Percentiles rank a stretch among this genome's conserved stretches.
These are phyloP conservation scores for Cruciata laevipes DNA, from an alignment of 257 asterid species.

Conservation along the genomic window DNA sequence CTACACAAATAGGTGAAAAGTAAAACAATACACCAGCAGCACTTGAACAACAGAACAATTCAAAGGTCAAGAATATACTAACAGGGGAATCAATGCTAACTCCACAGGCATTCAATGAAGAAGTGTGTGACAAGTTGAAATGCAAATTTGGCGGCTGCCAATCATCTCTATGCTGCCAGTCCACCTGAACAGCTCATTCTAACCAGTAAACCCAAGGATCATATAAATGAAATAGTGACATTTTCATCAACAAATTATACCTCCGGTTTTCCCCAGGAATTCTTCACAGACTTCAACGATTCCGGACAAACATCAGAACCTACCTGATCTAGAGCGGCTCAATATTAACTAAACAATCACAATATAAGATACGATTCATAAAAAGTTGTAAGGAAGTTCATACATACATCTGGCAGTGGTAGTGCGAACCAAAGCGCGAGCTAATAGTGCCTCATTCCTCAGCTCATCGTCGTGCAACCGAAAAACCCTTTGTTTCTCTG, in stretches of 20 bases:
- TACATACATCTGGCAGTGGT: constrained; percentile 81
- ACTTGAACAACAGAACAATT: not conserved
- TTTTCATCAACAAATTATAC: constrained; percentile 26
- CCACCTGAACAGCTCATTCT: constrained; percentile 39
- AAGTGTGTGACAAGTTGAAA: constrained; percentile 81
- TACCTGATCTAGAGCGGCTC: constrained; percentile 64
- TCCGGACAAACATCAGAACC: constrained; percentile 51
- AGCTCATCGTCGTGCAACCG: constrained; percentile 44
- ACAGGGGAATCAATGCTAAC: constrained; percentile 62
- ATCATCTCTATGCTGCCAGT: constrained; percentile 45
- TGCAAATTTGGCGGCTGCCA: constrained; percentile 53
- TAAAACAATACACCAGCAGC: constrained; percentile 1
- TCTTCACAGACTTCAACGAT: constrained; percentile 64
- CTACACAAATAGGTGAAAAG: constrained; percentile 28
- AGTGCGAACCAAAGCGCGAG: constrained; percentile 74
- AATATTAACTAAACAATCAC: constrained; percentile 1
- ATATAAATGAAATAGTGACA: not conserved
- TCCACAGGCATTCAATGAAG: constrained; percentile 89
- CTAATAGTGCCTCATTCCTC: constrained; percentile 61
- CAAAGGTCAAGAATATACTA: constrained; percentile 25
- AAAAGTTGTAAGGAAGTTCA: not conserved
- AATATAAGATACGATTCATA: not conserved
- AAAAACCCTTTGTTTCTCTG: constrained; percentile 56
- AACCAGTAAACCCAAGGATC: constrained; percentile 7
- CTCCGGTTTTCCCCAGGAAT: constrained; percentile 82